These are phyloP conservation scores for Zasmidium citrigriseum DNA, from an alignment of 2,329 filamentous ascomycete genomes.

Conservation along the genomic window DNA sequence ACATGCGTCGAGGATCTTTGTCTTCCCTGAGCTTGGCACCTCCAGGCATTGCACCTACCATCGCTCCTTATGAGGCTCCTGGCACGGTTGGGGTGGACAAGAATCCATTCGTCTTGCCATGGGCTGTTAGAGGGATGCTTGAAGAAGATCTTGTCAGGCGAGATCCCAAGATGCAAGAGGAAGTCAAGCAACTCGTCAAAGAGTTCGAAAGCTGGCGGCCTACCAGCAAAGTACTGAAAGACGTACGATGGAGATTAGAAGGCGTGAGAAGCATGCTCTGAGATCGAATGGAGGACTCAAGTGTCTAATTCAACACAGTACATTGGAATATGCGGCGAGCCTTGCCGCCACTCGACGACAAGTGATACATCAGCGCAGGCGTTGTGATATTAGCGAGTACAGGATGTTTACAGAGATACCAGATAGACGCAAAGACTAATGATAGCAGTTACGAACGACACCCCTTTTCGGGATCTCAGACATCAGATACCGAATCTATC, in stretches of 20 bases:
- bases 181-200: conserved; percentile 76
- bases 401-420: not conserved
- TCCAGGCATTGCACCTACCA: conserved; percentile 34
- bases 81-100: conserved; percentile 37
- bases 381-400: not conserved
- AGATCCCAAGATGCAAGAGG: conserved; percentile 63
- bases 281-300: not conserved
- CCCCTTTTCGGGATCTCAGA: too few relatives aligned
- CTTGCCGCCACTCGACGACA: too few relatives aligned
- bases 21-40: conserved; percentile 19
- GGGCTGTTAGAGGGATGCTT: conserved; percentile 90
- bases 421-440: not conserved
- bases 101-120: conserved; percentile 90
- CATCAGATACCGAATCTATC: too few relatives aligned
- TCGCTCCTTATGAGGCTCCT: conserved; percentile 44
- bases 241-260: conserved; percentile 93
- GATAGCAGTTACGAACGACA: too few relatives aligned
- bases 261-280: conserved; percentile 82
- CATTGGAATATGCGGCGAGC: too few relatives aligned
- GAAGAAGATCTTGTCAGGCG: conserved; percentile 90
- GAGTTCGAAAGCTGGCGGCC: conserved; percentile 96
- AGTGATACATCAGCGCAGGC: not conserved
- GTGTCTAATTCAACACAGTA: too few relatives aligned
- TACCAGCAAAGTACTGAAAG: conserved; percentile 83
- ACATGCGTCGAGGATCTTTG: conserved; percentile 35